Evolutionary conservation across 2,329 filamentous ascomycete species (phyloP).

Genomic region (Calcarisporium arbuscula): DNA sequence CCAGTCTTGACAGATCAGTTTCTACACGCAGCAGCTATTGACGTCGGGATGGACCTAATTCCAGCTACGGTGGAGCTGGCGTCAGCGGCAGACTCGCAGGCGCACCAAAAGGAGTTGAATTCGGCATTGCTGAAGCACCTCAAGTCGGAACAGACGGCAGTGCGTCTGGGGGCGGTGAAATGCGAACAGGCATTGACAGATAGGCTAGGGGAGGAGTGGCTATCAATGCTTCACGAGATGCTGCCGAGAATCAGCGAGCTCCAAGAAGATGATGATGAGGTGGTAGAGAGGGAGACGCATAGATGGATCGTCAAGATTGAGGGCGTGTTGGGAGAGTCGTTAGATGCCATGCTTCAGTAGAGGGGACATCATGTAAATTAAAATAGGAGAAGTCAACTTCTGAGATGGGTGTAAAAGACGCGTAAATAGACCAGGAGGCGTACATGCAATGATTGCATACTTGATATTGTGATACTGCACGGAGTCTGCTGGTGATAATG

Average conservation of each 20-base stretch:
- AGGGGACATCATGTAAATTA: constrained; percentile 22
- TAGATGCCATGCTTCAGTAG: constrained; percentile 88
- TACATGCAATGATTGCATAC: too few species aligned
- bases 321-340: constrained; percentile 77
- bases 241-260: constrained; percentile 91
- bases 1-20: constrained; percentile 65
- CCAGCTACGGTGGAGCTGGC: constrained; percentile 76
- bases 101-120: constrained; percentile 90
- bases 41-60: constrained; percentile 50
- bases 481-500: too few species aligned
- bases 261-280: constrained; percentile 93
- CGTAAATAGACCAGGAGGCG: too few species aligned
- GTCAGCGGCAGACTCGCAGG: constrained; percentile 71
- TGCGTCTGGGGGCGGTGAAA: constrained; percentile 75
- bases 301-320: constrained; percentile 90
- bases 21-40: constrained; percentile 36
- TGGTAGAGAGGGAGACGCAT: constrained; percentile 82
- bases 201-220: constrained; percentile 85
- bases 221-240: constrained; percentile 88
- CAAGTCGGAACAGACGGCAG: constrained; percentile 62
- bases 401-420: too few species aligned
- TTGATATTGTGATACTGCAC: too few species aligned
- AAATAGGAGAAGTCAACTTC: too few species aligned
- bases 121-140: constrained; percentile 69
- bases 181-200: constrained; percentile 76